Evolutionary conservation across 768 basidiomycete genomes (phyloP).

Genomic region (Collybia nuda): DNA sequence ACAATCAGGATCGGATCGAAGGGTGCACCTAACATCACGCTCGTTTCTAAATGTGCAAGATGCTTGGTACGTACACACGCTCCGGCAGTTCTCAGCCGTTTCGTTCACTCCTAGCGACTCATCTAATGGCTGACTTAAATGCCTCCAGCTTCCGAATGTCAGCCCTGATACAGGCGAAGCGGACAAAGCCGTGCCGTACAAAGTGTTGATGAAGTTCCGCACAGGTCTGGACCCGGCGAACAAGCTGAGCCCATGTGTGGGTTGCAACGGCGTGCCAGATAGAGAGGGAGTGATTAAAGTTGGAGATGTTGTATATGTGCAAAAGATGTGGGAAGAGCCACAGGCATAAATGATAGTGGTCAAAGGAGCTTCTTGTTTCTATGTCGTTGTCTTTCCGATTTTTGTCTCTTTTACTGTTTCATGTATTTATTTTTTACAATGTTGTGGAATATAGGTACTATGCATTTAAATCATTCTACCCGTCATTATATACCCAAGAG

Average conservation of each 20-base stretch:
- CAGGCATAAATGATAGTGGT: no score
- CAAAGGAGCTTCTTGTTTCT: no score
- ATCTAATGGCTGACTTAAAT: not conserved
- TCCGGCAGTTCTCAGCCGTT: not conserved
- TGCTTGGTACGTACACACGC: conserved; percentile 55
- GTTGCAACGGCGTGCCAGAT: conserved; percentile 58
- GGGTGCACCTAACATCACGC: conserved; percentile 40
- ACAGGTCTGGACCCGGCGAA: conserved; percentile 50
- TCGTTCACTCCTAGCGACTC: not conserved
- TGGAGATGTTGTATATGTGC: conserved; percentile 59
- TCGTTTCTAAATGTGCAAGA: conserved; percentile 69
- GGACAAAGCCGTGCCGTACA: conserved; percentile 73
- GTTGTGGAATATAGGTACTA: no score
- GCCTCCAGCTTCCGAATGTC: conserved; percentile 69
- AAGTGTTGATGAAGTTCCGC: conserved; percentile 73
- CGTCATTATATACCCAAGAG: no score
- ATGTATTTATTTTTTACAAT: no score
- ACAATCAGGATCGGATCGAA: conserved; percentile 53
- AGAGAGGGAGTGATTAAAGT: conserved; percentile 54
- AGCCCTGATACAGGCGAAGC: conserved; percentile 61
- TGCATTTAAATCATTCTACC: no score
- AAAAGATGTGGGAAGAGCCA: conserved; percentile 25
- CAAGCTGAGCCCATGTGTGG: conserved; percentile 59
- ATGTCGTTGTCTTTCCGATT: no score
- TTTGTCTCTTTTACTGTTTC: no score